Conservation (phyloP, 2,329 filamentous ascomycete genomes). For the Amesomyces nigricolor region DNA sequence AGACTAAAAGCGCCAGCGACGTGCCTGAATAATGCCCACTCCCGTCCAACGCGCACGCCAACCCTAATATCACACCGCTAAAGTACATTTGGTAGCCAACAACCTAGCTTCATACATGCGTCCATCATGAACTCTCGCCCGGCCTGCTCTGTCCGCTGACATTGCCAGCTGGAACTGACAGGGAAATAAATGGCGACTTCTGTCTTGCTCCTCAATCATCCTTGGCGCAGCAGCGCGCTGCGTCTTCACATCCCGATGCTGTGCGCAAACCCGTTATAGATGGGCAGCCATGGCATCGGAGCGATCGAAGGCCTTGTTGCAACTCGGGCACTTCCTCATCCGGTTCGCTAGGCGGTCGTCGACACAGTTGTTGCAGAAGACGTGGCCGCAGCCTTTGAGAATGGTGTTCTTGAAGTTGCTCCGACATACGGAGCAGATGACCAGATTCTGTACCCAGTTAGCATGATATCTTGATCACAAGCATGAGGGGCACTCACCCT, state of each 20-base stretch:
- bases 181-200: not conserved
- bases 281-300: conserved; percentile 79
- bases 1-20: not conserved
- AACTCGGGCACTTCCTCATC: conserved; percentile 91
- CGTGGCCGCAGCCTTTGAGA: conserved; percentile 88
- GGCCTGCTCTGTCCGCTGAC: not conserved
- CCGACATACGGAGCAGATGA: conserved; percentile 87
- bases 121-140: conserved; percentile 5
- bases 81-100: conserved; percentile 10
- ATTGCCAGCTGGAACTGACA: not conserved
- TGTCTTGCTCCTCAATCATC: not conserved
- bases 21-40: not conserved
- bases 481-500: conserved; percentile 56
- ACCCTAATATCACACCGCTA: conserved; percentile 16
- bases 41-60: conserved; percentile 1
- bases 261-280: conserved; percentile 18
- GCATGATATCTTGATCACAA: conserved; percentile 16
- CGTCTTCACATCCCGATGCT: conserved; percentile 13
- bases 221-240: not conserved
- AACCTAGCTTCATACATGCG: conserved; percentile 4
- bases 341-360: conserved; percentile 84
- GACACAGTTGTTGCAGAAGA: conserved; percentile 88
- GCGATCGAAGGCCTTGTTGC: conserved; percentile 84
- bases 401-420: conserved; percentile 91
- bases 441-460: conserved; percentile 55